Evolutionary conservation across 2,329 filamentous ascomycete species (phyloP).

Genomic region (Rugonectria rugulosa): DNA sequence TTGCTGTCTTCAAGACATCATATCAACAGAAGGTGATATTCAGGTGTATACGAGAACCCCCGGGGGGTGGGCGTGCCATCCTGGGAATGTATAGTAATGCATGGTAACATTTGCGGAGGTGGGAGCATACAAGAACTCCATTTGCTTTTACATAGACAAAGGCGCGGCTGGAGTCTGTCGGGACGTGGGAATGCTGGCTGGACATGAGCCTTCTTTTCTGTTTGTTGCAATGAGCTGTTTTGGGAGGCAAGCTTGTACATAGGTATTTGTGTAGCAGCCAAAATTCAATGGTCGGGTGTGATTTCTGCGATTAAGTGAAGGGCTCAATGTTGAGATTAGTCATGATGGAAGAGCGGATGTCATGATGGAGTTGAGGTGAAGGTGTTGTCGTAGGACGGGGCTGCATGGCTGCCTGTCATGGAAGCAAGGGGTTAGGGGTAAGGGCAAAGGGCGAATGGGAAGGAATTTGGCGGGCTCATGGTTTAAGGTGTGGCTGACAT

Average conservation of each 20-base stretch:
- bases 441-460: no score
- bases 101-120: constrained; percentile 24
- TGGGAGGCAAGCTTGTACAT: constrained; percentile 2
- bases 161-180: constrained; percentile 24
- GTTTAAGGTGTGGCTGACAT: no score
- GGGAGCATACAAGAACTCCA: not conserved
- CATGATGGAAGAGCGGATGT: no score
- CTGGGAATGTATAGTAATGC: constrained; percentile 22
- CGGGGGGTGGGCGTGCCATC: not conserved
- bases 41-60: not conserved
- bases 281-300: not conserved
- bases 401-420: no score
- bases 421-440: no score
- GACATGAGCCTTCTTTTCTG: not conserved
- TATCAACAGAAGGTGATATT: not conserved
- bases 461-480: no score
- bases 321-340: not conserved
- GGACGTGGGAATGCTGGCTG: constrained; percentile 1
- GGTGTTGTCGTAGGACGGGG: no score
- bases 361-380: no score
- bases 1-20: not conserved
- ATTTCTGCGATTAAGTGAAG: not conserved
- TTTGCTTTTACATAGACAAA: constrained; percentile 18
- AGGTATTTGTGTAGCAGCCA: not conserved
- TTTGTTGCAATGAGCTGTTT: constrained; percentile 2